These are phyloP conservation scores for Phlegmacium glaucopus DNA, from an alignment of 768 basidiomycete species.

Conservation along the genomic window DNA sequence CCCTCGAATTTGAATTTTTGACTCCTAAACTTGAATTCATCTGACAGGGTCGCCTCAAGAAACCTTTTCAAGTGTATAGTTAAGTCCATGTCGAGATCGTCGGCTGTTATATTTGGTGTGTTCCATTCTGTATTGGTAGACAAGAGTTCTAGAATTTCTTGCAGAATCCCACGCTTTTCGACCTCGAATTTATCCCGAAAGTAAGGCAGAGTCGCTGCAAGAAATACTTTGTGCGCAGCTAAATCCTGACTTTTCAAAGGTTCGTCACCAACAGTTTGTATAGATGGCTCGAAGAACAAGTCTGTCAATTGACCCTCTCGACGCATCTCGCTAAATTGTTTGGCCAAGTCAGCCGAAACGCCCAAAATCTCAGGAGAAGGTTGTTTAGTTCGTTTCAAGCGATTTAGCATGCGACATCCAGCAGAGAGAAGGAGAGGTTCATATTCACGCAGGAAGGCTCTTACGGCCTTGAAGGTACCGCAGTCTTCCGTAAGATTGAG, in stretches of 20 bases:
- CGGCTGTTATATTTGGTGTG: too few species aligned
- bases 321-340: neutral
- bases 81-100: too few species aligned
- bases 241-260: slow-evolving; percentile 31
- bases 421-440: slow-evolving; percentile 29
- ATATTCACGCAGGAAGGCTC: slow-evolving; percentile 29
- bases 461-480: slow-evolving; percentile 21
- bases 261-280: slow-evolving; percentile 27
- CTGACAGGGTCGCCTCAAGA: too few species aligned
- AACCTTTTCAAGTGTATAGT: too few species aligned
- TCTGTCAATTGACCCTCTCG: slow-evolving; percentile 10
- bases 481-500: slow-evolving; percentile 29
- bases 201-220: neutral
- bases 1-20: too few species aligned
- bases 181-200: too few species aligned
- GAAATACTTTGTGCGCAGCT: slow-evolving; percentile 17
- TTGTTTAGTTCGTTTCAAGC: neutral
- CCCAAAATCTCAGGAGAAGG: too few species aligned
- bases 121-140: too few species aligned
- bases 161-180: too few species aligned
- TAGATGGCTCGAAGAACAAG: slow-evolving; percentile 13
- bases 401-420: slow-evolving; percentile 18
- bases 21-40: too few species aligned
- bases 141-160: too few species aligned
- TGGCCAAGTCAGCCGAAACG: neutral